Conservation (phyloP, 2,329 filamentous ascomycete genomes). For the Helotiales sp. region DNA sequence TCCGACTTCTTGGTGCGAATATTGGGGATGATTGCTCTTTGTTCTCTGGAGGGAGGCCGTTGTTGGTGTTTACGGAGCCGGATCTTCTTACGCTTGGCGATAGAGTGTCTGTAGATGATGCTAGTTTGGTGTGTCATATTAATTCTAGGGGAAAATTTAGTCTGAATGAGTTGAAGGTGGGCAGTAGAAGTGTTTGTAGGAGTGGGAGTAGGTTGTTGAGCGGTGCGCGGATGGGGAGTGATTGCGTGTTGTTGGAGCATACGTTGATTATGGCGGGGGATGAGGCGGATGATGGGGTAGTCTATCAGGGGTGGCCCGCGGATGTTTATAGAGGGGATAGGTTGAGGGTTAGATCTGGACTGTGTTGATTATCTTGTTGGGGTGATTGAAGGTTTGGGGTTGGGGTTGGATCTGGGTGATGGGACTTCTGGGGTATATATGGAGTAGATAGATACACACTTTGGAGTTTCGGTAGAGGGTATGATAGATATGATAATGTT, state of each 20-base stretch:
- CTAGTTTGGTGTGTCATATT: conserved; percentile 55
- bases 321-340: conserved; percentile 34
- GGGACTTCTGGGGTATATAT: too few relatives aligned
- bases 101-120: conserved; percentile 54
- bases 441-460: too few relatives aligned
- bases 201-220: conserved; percentile 52
- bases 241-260: conserved; percentile 53
- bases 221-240: conserved; percentile 46
- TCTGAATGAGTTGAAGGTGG: conserved; percentile 47
- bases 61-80: conserved; percentile 56
- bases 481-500: too few relatives aligned
- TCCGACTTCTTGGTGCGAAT: conserved; percentile 51
- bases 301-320: conserved; percentile 57
- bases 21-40: conserved; percentile 56
- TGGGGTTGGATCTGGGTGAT: too few relatives aligned
- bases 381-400: too few relatives aligned
- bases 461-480: too few relatives aligned
- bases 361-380: too few relatives aligned
- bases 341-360: background rate
- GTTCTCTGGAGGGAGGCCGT: conserved; percentile 53
- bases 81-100: conserved; percentile 55
- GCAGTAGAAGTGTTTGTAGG: conserved; percentile 48
- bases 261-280: conserved; percentile 58
- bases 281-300: conserved; percentile 48
- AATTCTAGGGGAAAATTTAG: conserved; percentile 58